Base-by-base conservation (phyloP, 768 basidiomycete genomes). In the Brasilioporus rufonigricans region DNA sequence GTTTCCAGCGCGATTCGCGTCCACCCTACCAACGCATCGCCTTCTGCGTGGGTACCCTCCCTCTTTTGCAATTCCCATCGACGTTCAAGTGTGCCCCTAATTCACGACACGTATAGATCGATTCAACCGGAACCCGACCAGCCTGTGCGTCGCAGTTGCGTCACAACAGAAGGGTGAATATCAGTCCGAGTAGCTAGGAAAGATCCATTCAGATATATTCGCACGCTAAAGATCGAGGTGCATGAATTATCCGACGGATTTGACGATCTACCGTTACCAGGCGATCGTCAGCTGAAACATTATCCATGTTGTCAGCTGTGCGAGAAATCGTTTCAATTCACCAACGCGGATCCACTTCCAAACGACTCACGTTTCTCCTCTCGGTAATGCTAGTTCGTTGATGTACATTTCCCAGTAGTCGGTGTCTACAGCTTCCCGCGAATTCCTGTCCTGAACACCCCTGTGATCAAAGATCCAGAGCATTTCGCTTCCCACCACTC, bases 401-500 rank as follows among this genome's bases (percentile, higher is more conserved):
- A 23, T 32, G 13, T 12, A 9, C 11, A 19, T 40, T 39, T 57
- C 45, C 32, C 44, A 8, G 33, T 21, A 14, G 29, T 29, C 27
- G 27, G 32, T 10, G 3, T 9, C 54, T 76, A 83, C 23, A 83
- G 65, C 65, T 75, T 83, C 47, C 75, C 74, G 71, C 76, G 76
- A 53, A 82, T 65, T 2, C 79, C 84, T 24, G 82, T 78, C 32
- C 78, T 72, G 79, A 86, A 89, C 21, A 91, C 68, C 1, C 87
- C 87, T 19, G 86, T 83, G 56, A 69, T 75, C 44, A 89, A 67
- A 43, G 73, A 71, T 9, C 78, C 74, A n/a, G 69, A 70, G 52
- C 76, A 62, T 32, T 77, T 74, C 38, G 72, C 68, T 19, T 75
- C 71, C 78, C 80, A 83, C 90, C 90, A 93, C 36, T 82, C 81